Conservation (phyloP, 108 stramenopile species). For the Fistulifera solaris region DNA sequence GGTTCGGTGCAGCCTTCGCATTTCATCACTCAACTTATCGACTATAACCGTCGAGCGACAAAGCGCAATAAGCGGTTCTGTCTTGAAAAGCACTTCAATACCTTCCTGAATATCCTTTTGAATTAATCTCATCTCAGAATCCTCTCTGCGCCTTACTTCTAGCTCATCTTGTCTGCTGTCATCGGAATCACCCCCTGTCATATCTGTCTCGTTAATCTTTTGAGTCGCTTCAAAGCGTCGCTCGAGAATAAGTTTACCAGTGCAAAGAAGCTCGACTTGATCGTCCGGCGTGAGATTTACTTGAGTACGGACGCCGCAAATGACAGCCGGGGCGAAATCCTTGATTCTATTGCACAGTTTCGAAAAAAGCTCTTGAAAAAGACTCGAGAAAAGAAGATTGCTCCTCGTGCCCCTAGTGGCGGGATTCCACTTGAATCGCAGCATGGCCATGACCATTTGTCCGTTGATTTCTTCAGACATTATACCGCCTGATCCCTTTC, state of each 20-base stretch:
- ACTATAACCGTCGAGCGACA: constrained; percentile 46
- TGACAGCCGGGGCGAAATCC: constrained; percentile 49
- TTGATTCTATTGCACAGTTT: constrained; percentile 59
- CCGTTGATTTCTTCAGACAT: constrained; percentile 45
- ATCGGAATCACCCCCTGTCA: constrained; percentile 39
- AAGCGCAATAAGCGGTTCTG: constrained; percentile 21
- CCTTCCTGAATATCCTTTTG: constrained; percentile 42
- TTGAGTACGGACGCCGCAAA: constrained; percentile 76
- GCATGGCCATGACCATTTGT: constrained; percentile 81
- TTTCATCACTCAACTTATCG: constrained; percentile 41
- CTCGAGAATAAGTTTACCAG: constrained; percentile 70
- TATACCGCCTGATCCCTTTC: constrained; percentile 55
- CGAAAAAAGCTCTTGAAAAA: constrained; percentile 78
- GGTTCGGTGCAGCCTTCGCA: constrained; percentile 27
- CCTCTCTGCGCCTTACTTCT: constrained; percentile 43
- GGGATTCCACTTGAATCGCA: constrained; percentile 81
- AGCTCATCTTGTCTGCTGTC: constrained; percentile 39
- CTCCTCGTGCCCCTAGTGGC: constrained; percentile 60
- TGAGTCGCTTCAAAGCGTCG: constrained; percentile 14
- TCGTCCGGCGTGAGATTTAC: constrained; percentile 86
- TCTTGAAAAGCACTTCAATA: constrained; percentile 25
- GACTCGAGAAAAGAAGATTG: constrained; percentile 66
- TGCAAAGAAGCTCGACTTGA: constrained; percentile 69
- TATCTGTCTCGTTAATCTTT: constrained; percentile 21
- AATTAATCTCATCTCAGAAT: constrained; percentile 41